Percentiles rank a stretch among this genome's conserved stretches.
Evolutionary conservation across 1,139 yeast species (phyloP).

Genomic region (Blastobotrys ciferrii): DNA sequence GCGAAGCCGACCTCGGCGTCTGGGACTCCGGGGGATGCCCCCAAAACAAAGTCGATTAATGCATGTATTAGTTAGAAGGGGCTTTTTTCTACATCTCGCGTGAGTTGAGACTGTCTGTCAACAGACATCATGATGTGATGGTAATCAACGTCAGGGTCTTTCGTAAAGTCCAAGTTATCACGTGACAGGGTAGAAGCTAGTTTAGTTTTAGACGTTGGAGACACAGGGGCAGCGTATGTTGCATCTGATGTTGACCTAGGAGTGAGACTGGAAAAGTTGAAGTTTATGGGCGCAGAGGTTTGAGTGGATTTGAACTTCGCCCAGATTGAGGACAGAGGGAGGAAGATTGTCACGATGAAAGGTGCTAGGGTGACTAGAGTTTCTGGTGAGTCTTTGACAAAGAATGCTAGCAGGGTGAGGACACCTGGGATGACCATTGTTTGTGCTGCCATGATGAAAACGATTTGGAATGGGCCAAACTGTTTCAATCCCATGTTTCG

Average conservation of each 20-base stretch:
- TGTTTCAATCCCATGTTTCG: constrained; percentile 74
- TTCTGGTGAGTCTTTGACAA: constrained; percentile 36
- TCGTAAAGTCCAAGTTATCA: neutral
- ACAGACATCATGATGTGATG: constrained; percentile 15
- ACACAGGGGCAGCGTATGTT: neutral
- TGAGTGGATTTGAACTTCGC: constrained; percentile 41
- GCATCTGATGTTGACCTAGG: neutral
- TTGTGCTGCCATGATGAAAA: constrained; percentile 79
- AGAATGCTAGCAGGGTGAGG: constrained; percentile 51
- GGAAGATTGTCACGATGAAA: constrained; percentile 55
- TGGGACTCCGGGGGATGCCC: too few relatives aligned
- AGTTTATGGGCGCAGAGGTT: neutral
- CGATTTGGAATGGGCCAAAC: constrained; percentile 76
- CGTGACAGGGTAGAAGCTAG: neutral
- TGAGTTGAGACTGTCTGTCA: constrained; percentile 9
- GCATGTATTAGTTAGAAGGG: neutral
- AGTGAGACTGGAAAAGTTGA: neutral
- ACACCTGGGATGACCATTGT: constrained; percentile 77
- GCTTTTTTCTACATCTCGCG: neutral
- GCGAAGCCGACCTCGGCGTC: too few relatives aligned
- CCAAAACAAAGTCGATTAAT: too few relatives aligned
- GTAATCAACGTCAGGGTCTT: constrained; percentile 8
- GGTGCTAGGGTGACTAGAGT: constrained; percentile 35
- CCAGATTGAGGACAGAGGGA: constrained; percentile 89
- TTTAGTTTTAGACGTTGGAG: constrained; percentile 4